These are phyloP conservation scores for Candida caryicola DNA, from an alignment of 805 yeast species.

Conservation along the genomic window DNA sequence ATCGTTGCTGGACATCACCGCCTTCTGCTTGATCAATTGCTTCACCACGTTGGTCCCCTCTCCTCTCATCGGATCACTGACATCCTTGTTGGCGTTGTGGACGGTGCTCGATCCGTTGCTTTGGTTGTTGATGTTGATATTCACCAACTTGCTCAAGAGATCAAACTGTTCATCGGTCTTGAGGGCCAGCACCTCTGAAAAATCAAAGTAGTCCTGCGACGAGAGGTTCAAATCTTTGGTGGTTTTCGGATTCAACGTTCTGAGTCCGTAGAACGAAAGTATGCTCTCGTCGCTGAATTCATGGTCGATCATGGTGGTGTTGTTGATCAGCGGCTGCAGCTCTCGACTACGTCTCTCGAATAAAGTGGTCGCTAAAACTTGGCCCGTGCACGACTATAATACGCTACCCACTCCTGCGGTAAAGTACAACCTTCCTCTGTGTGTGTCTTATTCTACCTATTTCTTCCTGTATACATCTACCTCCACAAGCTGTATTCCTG, in stretches of 20 bases:
- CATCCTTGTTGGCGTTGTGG: slow-evolving; percentile 20
- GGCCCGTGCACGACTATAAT: too few species aligned
- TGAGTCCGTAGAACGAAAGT: slow-evolving; percentile 28
- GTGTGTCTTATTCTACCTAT: too few species aligned
- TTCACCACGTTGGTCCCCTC: slow-evolving; percentile 27
- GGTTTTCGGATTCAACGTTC: slow-evolving; percentile 21
- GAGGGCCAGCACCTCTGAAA: slow-evolving; percentile 19
- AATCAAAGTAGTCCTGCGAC: slow-evolving; percentile 12
- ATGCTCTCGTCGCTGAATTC: slow-evolving; percentile 28
- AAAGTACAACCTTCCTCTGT: too few species aligned
- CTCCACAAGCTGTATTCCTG: slow-evolving; percentile 40
- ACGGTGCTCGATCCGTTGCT: slow-evolving; percentile 6
- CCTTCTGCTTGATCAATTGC: slow-evolving; percentile 21
- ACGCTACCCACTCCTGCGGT: too few species aligned
- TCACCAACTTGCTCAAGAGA: slow-evolving; percentile 26
- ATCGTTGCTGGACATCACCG: slow-evolving; percentile 27
- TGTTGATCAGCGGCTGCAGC: neutral
- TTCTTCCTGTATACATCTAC: too few species aligned
- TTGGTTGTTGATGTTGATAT: slow-evolving; percentile 7
- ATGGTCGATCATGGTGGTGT: slow-evolving; percentile 26
- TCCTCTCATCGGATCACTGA: slow-evolving; percentile 35
- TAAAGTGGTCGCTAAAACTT: too few species aligned
- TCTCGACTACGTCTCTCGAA: too few species aligned
- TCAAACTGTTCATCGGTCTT: slow-evolving; percentile 30
- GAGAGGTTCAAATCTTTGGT: slow-evolving; percentile 16